These are phyloP conservation scores for Huntiella decipiens DNA, from an alignment of 2,329 filamentous ascomycete genomes.

Conservation along the genomic window DNA sequence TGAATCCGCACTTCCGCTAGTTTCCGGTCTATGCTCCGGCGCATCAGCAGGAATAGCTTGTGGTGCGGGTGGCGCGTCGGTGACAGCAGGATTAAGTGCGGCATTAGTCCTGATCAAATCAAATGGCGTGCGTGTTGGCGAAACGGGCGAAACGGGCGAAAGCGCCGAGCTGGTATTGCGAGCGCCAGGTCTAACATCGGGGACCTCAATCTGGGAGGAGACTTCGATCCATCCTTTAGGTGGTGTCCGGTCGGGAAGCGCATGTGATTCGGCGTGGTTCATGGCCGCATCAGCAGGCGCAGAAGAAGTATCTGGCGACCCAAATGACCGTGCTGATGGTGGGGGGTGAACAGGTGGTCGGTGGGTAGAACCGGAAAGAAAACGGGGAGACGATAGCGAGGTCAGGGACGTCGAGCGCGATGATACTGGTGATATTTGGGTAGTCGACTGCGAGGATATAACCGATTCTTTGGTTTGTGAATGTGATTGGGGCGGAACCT, in stretches of 20 bases:
- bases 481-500: too few species aligned
- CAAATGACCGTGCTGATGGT: not conserved
- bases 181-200: slow-evolving; percentile 6
- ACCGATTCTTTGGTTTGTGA: too few species aligned
- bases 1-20: not conserved
- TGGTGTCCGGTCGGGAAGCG: slow-evolving; percentile 1
- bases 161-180: not conserved
- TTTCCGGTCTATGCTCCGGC: not conserved
- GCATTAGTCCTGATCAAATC: not conserved
- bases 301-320: not conserved
- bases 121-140: not conserved
- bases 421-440: not conserved
- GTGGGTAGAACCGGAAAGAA: not conserved
- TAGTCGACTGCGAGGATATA: too few species aligned
- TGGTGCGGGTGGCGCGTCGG: not conserved
- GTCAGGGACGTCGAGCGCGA: not conserved
- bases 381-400: not conserved
- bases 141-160: not conserved
- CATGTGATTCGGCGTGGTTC: slow-evolving; percentile 4
- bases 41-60: not conserved
- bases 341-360: too few species aligned
- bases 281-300: slow-evolving; percentile 2
- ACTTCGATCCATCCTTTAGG: slow-evolving; percentile 10
- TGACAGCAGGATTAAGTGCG: not conserved
- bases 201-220: slow-evolving; percentile 9